phyloP scores from a whole-genome alignment of 805 yeast genomes.

The Saccharomycopsis sp. region DNA sequence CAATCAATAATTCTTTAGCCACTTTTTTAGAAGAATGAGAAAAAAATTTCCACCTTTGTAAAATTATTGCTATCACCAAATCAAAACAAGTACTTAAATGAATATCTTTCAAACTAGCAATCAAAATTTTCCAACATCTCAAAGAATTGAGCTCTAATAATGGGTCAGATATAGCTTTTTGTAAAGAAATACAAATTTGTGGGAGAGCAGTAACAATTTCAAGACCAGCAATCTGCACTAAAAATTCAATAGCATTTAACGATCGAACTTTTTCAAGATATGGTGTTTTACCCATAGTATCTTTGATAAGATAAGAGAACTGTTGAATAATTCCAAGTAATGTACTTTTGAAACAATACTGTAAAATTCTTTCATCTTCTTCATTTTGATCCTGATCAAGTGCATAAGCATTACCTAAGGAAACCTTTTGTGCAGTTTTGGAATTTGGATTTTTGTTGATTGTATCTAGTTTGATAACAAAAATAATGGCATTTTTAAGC shows the following conservation, averaged over 20 bases:
- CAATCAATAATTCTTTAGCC: constrained; percentile 42
- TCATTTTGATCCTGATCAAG: constrained; percentile 21
- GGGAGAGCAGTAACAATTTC: constrained; percentile 63
- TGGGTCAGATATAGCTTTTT: constrained; percentile 58
- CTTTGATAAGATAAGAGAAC: constrained; percentile 72
- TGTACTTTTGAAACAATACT: constrained; percentile 40
- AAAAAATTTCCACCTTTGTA: constrained; percentile 55
- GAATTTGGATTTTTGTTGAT: constrained; percentile 1
- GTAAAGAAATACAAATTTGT: constrained; percentile 78
- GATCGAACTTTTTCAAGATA: constrained; percentile 62
- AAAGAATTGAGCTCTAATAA: constrained; percentile 54
- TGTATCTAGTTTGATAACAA: constrained; percentile 24
- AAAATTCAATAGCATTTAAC: constrained; percentile 60
- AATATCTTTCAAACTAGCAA: constrained; percentile 42
- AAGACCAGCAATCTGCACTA: constrained; percentile 43
- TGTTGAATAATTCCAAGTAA: constrained; percentile 68
- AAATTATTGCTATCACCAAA: constrained; percentile 58
- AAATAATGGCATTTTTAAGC: constrained; percentile 34
- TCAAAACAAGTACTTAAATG: constrained; percentile 61
- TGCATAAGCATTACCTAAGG: constrained; percentile 18
- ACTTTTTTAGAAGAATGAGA: constrained; percentile 35
- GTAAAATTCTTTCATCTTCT: constrained; percentile 25
- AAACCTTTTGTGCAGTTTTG: constrained; percentile 19
- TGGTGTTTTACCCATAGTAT: constrained; percentile 60
- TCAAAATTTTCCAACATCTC: constrained; percentile 56